Evolutionary conservation across 306 rosid species (phyloP), one percentile per base, ranked within the genome.

Genomic region (Rosa rugosa): DNA sequence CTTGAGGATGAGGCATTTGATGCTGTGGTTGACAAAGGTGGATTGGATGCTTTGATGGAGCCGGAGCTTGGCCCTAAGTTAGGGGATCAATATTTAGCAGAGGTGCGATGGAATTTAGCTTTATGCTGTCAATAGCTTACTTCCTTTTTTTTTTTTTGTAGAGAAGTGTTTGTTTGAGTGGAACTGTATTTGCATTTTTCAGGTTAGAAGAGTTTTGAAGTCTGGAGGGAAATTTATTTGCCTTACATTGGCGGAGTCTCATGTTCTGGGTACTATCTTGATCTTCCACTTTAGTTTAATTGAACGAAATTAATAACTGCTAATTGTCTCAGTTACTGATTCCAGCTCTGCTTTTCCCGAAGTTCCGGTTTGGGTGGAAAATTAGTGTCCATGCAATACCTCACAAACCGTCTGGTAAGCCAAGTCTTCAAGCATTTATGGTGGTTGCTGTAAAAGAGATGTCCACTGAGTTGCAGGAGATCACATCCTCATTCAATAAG

Each of bases 31-130:
- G 99, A 95, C 78, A 95, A 95, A 87, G 99, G 99, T 75, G 99
- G 97, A 66, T 81, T 95, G 88, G 99, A 95, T 82, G 99, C 99
- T 79, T 82, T 95, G 54, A 95, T 92, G 99, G 99, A 95, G 83
- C 99, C 99, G 7, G 89, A 92, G 75, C 87, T 80, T 73, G 99
- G 99, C n/a, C 80, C 96, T 17, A 88, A 85, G 78, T 70, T 95
- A 65, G 99, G 99, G 69, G 87, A 77, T 64, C 90, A 85, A 81
- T 95, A 91, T 85, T 85, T 95, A 34, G 84, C 91, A 0, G 96
- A 95, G 99, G 99, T 92, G 53, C 20, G 23, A 36, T 38, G 22
- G 64, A 20, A 62, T 64, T 83, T 44, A 3, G 42, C 47, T 41
- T 41, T 31, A 0, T 40, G 20, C 14, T 31, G 16, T 59, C 16